These are phyloP conservation scores for Exophiala alcalophila DNA, from an alignment of 2,329 filamentous ascomycete genomes.

Conservation along the genomic window DNA sequence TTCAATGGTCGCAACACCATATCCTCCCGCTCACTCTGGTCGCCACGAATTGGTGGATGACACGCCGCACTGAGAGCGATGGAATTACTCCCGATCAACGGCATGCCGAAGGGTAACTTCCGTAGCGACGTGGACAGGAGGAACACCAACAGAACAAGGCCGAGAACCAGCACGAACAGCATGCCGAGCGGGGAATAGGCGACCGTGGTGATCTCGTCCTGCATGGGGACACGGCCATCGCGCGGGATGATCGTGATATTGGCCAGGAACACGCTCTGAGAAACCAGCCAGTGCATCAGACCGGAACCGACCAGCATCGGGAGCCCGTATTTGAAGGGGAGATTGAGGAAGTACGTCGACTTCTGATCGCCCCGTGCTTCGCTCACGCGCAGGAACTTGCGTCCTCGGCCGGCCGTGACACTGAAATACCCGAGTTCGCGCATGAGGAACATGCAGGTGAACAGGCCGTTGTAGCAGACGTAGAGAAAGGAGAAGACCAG, in stretches of 20 bases:
- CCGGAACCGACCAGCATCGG: conserved; percentile 38
- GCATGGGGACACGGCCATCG: conserved; percentile 21
- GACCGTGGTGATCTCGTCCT: conserved; percentile 27
- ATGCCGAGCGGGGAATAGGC: conserved; percentile 31
- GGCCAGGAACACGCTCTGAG: conserved; percentile 47
- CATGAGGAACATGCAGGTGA: conserved; percentile 47
- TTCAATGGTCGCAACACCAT: conserved; percentile 27
- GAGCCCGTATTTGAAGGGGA: conserved; percentile 47
- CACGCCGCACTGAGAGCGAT: conserved; percentile 38
- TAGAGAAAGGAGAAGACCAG: conserved; percentile 38
- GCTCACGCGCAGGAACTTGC: conserved; percentile 38
- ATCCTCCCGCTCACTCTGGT: conserved; percentile 22
- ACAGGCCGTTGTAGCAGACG: conserved; percentile 38
- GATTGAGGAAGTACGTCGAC: conserved; percentile 41
- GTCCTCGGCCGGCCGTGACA: conserved; percentile 35
- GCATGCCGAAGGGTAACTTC: conserved; percentile 32
- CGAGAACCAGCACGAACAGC: conserved; percentile 25
- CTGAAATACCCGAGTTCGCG: conserved; percentile 45
- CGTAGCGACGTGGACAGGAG: conserved; percentile 24
- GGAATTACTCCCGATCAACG: conserved; percentile 35
- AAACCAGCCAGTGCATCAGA: conserved; percentile 51
- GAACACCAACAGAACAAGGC: conserved; percentile 20
- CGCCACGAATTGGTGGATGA: conserved; percentile 27
- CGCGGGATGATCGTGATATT: conserved; percentile 32
- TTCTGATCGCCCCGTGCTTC: conserved; percentile 38